Percentiles rank a stretch among this genome's conserved stretches.
phyloP scores from a whole-genome alignment of 805 yeast species.

The Candida multigemmis region DNA sequence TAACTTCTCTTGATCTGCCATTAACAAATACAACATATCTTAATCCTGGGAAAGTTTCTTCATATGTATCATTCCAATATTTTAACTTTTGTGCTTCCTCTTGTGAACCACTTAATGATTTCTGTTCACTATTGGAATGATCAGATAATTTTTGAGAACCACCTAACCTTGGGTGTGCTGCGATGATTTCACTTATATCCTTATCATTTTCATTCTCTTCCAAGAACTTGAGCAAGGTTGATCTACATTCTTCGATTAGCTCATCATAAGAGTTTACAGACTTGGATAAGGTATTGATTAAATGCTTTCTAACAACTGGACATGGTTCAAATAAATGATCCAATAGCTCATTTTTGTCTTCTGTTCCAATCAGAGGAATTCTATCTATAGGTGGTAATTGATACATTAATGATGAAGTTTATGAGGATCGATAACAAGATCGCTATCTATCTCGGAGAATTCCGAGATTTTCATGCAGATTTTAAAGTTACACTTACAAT shows the following conservation, averaged over 20 bases:
- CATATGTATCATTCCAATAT: constrained; percentile 54
- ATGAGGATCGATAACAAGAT: too few species aligned
- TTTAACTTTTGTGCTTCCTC: constrained; percentile 43
- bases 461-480: too few species aligned
- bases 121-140: constrained; percentile 69
- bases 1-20: constrained; percentile 59
- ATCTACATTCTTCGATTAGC: constrained; percentile 39
- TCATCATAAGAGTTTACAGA: constrained; percentile 10
- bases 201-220: constrained; percentile 12
- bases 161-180: constrained; percentile 89
- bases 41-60: constrained; percentile 53
- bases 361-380: constrained; percentile 9
- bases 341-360: constrained; percentile 29
- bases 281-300: constrained; percentile 18
- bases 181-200: constrained; percentile 43
- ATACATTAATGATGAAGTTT: neutral
- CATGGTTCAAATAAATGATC: constrained; percentile 63
- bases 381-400: constrained; percentile 19
- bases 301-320: constrained; percentile 27
- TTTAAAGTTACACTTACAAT: too few species aligned
- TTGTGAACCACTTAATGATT: constrained; percentile 41
- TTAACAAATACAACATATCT: constrained; percentile 85
- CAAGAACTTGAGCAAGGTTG: constrained; percentile 22
- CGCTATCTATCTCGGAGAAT: too few species aligned
- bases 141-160: constrained; percentile 48